phyloP scores from a whole-genome alignment of 495 filamentous ascomycete genomes.

The Aspergillus bridgeri region DNA sequence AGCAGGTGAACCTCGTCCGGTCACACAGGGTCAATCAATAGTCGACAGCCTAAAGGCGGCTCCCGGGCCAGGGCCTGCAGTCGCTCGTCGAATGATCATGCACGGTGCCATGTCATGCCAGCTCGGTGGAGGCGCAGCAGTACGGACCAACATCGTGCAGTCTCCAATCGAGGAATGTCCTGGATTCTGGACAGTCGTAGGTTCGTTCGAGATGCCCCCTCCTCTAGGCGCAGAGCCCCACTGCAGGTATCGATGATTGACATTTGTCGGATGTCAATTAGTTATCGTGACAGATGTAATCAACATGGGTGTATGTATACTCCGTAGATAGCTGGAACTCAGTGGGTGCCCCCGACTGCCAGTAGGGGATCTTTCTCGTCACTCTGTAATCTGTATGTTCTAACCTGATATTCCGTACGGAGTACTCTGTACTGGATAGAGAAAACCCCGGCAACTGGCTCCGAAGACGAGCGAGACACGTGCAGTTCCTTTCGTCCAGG shows the following conservation, averaged over 20 bases:
- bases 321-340: too few species aligned
- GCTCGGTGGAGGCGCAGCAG: conserved; percentile 20
- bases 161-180: background rate
- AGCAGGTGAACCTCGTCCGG: conserved; percentile 3
- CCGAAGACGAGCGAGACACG: background rate
- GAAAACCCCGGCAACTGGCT: background rate
- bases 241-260: conserved; percentile 7
- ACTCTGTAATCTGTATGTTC: too few species aligned
- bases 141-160: conserved; percentile 6
- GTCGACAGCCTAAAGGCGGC: conserved; percentile 7
- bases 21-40: conserved; percentile 16
- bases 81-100: background rate
- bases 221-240: conserved; percentile 14
- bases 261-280: too few species aligned
- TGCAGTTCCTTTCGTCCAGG: background rate
- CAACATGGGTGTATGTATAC: background rate
- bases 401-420: too few species aligned
- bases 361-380: too few species aligned
- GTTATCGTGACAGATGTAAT: background rate
- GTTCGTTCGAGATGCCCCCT: background rate
- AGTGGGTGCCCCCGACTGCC: too few species aligned
- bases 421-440: too few species aligned
- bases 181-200: background rate
- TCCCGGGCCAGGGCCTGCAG: background rate
- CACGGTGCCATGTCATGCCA: conserved; percentile 17